Conservation (phyloP, 2,329 filamentous ascomycete genomes). For the Exophiala phaeomuriformis region DNA sequence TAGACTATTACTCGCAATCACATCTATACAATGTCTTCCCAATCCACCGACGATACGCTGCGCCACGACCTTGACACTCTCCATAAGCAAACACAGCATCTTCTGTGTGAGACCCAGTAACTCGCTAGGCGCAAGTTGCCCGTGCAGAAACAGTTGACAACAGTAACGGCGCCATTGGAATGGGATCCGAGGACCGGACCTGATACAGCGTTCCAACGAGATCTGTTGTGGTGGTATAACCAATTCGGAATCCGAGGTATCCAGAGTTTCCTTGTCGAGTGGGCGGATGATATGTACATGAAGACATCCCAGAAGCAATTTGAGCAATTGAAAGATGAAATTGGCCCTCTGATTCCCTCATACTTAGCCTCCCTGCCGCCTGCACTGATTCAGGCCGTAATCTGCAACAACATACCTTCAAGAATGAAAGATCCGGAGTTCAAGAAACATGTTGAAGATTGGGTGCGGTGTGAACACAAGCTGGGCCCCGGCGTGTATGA, state of each 20-base stretch:
- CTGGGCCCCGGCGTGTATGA: neutral
- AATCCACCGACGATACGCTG: too few relatives aligned
- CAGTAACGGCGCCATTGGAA: too few relatives aligned
- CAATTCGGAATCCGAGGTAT: neutral
- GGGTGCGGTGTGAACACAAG: neutral
- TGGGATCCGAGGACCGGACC: neutral
- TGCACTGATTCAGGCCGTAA: neutral
- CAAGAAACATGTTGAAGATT: neutral
- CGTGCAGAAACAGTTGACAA: too few relatives aligned
- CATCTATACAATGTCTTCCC: too few relatives aligned
- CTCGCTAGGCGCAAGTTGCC: too few relatives aligned
- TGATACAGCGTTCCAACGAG: neutral
- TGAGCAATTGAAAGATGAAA: neutral
- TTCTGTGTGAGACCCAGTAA: too few relatives aligned
- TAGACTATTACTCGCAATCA: too few relatives aligned
- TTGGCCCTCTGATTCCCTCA: neutral
- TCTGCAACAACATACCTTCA: neutral
- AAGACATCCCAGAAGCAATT: neutral
- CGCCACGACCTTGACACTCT: too few relatives aligned
- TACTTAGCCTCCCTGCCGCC: neutral
- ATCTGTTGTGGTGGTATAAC: neutral
- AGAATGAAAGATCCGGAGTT: neutral
- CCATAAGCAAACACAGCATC: too few relatives aligned
- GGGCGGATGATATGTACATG: neutral
- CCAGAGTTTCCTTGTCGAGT: neutral